A percentile compares a stretch with the other conserved stretches of the same genome.
These are phyloP conservation scores for Tylopilus plumbeoviolaceoides DNA, from an alignment of 768 basidiomycete species.

Conservation along the genomic window DNA sequence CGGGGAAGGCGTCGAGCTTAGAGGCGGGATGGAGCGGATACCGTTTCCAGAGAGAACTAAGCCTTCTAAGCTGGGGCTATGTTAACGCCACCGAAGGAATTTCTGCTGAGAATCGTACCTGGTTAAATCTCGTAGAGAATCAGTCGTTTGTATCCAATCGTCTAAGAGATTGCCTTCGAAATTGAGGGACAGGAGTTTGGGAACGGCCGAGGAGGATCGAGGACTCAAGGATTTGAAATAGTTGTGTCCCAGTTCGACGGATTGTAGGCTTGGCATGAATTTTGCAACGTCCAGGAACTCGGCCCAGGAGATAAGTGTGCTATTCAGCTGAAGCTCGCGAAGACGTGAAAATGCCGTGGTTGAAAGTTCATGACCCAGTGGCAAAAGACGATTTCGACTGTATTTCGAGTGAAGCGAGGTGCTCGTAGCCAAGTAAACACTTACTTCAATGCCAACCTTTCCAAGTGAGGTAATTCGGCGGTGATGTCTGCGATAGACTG, in stretches of 20 bases:
- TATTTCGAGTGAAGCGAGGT: conserved; percentile 15
- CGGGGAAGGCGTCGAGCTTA: conserved; percentile 12
- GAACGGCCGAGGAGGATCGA: conserved; percentile 8
- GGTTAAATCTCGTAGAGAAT: conserved; percentile 40
- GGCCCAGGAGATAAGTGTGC: conserved; percentile 66
- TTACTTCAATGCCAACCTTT: conserved; percentile 76
- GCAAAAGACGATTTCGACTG: conserved; percentile 67
- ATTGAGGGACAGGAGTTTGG: conserved; percentile 52
- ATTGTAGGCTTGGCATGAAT: conserved; percentile 50
- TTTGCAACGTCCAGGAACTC: conserved; percentile 52
- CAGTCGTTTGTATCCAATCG: conserved; percentile 51
- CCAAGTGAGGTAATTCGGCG: conserved; percentile 55
- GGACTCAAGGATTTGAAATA: conserved; percentile 36
- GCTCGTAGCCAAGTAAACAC: conserved; percentile 28
- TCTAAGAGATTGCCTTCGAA: conserved; percentile 63
- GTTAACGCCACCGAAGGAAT: conserved; percentile 2
- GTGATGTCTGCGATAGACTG: conserved; percentile 59
- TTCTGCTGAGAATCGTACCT: conserved; percentile 33
- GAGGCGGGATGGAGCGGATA: conserved; percentile 45
- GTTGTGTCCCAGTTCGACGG: conserved; percentile 74
- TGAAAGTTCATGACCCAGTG: conserved; percentile 34
- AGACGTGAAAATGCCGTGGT: conserved; percentile 46
- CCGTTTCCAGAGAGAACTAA: conserved; percentile 65
- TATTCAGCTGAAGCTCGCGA: conserved; percentile 69
- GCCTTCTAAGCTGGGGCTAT: conserved; percentile 46